A percentile compares a stretch with the other conserved stretches of the same genome.
phyloP scores from a whole-genome alignment of 2,329 filamentous ascomycete species.

The Penicillium sclerotigenum region DNA sequence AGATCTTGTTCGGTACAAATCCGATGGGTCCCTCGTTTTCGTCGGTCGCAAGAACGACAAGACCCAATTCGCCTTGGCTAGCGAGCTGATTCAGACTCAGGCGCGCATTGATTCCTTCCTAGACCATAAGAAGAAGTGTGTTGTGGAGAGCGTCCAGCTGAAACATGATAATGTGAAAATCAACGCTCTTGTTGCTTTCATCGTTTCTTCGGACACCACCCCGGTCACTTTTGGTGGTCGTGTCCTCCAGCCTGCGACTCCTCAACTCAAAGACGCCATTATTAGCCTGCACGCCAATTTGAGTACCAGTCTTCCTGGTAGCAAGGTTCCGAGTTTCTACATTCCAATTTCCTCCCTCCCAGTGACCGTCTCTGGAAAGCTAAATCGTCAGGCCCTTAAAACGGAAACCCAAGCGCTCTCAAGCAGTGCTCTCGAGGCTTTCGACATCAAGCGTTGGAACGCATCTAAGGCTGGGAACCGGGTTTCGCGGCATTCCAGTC shows the following conservation, averaged over 20 bases:
- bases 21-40: conserved; percentile 34
- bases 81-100: conserved; percentile 12
- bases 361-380: conserved; percentile 32
- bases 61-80: not conserved
- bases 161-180: not conserved
- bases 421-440: conserved; percentile 4
- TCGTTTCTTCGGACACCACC: conserved; percentile 10
- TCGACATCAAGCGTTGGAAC: conserved; percentile 22
- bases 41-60: conserved; percentile 30
- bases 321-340: conserved; percentile 37
- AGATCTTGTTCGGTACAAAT: conserved; percentile 39
- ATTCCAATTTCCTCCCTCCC: conserved; percentile 35
- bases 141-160: conserved; percentile 18
- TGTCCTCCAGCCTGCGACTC: conserved; percentile 13
- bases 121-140: conserved; percentile 16
- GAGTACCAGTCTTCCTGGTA: conserved; percentile 25
- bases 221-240: not conserved
- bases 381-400: conserved; percentile 27
- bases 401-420: conserved; percentile 15
- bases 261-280: conserved; percentile 13
- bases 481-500: conserved; percentile 4
- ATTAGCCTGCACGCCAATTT: conserved; percentile 23
- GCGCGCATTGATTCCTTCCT: conserved; percentile 13
- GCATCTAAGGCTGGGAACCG: conserved; percentile 13
- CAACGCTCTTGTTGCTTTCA: conserved; percentile 19